Evolutionary conservation across 768 basidiomycete genomes (phyloP).

Genomic region (Porpolomopsis calyptriformis): DNA sequence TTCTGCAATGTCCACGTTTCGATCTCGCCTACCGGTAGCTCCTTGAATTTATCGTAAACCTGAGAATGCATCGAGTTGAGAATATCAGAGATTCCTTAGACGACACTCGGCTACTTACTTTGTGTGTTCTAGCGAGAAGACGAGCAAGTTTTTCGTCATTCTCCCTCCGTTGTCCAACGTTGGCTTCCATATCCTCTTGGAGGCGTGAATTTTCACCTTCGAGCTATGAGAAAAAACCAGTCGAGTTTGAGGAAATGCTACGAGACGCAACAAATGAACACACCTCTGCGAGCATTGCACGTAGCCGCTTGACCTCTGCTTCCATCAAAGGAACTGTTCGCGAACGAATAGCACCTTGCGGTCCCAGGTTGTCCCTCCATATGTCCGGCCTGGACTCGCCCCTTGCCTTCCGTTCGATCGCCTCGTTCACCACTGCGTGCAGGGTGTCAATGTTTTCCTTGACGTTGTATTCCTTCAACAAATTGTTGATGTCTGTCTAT

Average conservation of each 20-base stretch:
- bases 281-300: slow-evolving; percentile 30
- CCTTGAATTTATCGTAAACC: slow-evolving; percentile 28
- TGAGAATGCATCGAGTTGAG: background rate
- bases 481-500: slow-evolving; percentile 54
- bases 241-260: background rate
- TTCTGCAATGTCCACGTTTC: slow-evolving; percentile 44
- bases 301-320: slow-evolving; percentile 29
- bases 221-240: slow-evolving; percentile 29
- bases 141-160: slow-evolving; percentile 36
- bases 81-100: background rate
- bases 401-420: slow-evolving; percentile 43
- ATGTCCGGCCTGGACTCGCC: slow-evolving; percentile 40
- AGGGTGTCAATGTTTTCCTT: slow-evolving; percentile 62
- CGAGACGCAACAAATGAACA: background rate
- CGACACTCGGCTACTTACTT: slow-evolving; percentile 36
- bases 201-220: slow-evolving; percentile 44
- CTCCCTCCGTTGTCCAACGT: slow-evolving; percentile 33
- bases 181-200: slow-evolving; percentile 39
- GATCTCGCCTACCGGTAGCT: slow-evolving; percentile 56
- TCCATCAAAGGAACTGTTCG: slow-evolving; percentile 51
- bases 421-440: slow-evolving; percentile 60
- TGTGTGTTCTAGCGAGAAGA: slow-evolving; percentile 36
- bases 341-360: slow-evolving; percentile 51
- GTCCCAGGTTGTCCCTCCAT: slow-evolving; percentile 58
- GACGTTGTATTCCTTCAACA: slow-evolving; percentile 61